Conservation (phyloP, 163 green algal genomes). For the Scenedesmus sp. region DNA sequence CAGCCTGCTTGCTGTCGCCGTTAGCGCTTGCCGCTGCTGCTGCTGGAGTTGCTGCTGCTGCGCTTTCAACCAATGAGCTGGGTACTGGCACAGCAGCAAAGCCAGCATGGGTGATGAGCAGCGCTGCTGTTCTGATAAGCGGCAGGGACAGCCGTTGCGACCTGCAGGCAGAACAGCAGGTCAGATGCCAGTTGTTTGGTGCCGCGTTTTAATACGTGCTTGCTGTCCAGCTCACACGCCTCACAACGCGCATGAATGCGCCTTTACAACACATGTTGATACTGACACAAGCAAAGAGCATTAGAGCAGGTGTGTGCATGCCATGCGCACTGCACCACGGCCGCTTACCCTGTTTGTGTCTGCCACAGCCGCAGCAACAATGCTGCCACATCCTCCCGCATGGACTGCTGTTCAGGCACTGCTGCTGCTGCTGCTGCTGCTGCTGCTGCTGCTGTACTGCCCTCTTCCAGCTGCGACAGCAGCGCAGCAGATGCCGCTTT, state of each 20-base stretch:
- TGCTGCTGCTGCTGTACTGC: not conserved
- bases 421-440: slow-evolving; percentile 17
- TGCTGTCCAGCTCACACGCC: not conserved
- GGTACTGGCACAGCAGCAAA: slow-evolving; percentile 21
- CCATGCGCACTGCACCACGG: not conserved
- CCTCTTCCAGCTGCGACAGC: slow-evolving; percentile 43
- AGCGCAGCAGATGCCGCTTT: slow-evolving; percentile 66
- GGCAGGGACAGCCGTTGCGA: slow-evolving; percentile 44
- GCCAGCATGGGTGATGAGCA: slow-evolving; percentile 65
- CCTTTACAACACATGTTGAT: too few species aligned
- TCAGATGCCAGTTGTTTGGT: not conserved
- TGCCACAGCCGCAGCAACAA: slow-evolving; percentile 61
- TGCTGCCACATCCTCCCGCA: slow-evolving; percentile 28
- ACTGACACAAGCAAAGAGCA: not conserved
- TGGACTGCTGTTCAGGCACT: not conserved
- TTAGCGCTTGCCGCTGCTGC: not conserved
- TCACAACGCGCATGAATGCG: not conserved
- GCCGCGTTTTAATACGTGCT: too few species aligned
- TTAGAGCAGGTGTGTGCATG: too few species aligned
- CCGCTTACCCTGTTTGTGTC: slow-evolving; percentile 51
- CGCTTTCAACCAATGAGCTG: not conserved
- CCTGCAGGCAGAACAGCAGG: slow-evolving; percentile 35
- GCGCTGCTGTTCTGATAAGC: slow-evolving; percentile 63
- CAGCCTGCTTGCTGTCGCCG: not conserved
- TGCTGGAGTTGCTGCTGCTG: slow-evolving; percentile 2